Evolutionary conservation across 2,329 filamentous ascomycete genomes (phyloP).

Genomic region (Leptographium wingfieldii): DNA sequence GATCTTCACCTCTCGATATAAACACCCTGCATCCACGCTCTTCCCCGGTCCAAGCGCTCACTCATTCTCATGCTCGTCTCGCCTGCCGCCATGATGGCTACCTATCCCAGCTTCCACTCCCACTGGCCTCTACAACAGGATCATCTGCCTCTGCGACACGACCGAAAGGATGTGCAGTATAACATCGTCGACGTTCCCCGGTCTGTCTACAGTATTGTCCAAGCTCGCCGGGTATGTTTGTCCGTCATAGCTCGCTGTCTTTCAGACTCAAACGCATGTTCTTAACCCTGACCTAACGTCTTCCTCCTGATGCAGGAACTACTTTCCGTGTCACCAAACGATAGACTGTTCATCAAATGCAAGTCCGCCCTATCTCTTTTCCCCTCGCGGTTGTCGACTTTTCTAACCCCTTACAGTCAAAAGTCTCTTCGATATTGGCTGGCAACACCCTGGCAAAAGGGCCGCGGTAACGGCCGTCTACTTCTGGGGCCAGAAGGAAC

Average conservation of each 20-base stretch:
- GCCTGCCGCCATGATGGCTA: no score
- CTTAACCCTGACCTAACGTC: not conserved
- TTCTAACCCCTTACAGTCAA: not conserved
- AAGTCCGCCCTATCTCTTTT: not conserved
- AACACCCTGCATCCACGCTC: no score
- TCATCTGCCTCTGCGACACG: no score
- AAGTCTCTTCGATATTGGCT: not conserved
- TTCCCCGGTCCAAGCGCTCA: not conserved
- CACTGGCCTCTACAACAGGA: no score
- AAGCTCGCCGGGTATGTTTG: not conserved
- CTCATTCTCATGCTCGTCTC: no score
- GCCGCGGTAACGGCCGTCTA: not conserved
- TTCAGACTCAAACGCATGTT: not conserved
- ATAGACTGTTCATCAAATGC: not conserved
- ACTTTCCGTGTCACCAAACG: not conserved
- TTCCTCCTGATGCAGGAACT: not conserved
- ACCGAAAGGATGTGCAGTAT: no score
- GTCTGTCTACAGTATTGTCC: no score
- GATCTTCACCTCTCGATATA: no score
- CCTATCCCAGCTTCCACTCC: no score
- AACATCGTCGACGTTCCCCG: no score
- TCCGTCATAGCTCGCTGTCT: not conserved
- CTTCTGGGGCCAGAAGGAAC: not conserved
- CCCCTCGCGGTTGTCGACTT: not conserved
- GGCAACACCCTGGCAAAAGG: not conserved